Percentiles rank a stretch among this genome's conserved stretches.
Conservation (phyloP, 139 green algal genomes). For the Picochlorum sp. region DNA sequence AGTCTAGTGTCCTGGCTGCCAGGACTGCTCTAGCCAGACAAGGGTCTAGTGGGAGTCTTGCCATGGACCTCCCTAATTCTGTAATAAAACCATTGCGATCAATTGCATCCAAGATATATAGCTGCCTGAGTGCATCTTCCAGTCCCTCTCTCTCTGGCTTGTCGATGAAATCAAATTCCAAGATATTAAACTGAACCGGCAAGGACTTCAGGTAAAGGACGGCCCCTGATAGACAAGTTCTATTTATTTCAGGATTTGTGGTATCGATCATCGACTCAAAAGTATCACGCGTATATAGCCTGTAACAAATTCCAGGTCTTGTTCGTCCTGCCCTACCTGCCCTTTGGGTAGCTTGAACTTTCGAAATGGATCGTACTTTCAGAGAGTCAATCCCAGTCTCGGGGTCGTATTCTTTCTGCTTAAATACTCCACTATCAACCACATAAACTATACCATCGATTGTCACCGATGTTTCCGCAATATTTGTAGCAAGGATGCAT, state of each 20-base stretch:
- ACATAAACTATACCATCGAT: slow-evolving; percentile 82
- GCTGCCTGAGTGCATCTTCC: slow-evolving; percentile 73
- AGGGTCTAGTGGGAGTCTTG: slow-evolving; percentile 72
- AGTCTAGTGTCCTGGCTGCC: slow-evolving; percentile 59
- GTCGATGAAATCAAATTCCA: slow-evolving; percentile 94
- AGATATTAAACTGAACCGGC: slow-evolving; percentile 65
- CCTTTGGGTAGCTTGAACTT: slow-evolving; percentile 69
- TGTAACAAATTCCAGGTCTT: slow-evolving; percentile 77
- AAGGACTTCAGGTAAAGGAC: slow-evolving; percentile 93
- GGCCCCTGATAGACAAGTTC: slow-evolving; percentile 64
- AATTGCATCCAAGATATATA: slow-evolving; percentile 82
- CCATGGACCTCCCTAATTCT: slow-evolving; percentile 30
- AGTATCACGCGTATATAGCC: slow-evolving; percentile 78
- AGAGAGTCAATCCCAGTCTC: slow-evolving; percentile 77
- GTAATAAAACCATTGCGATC: slow-evolving; percentile 71
- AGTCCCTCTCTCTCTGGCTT: slow-evolving; percentile 38
- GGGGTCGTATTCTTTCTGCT: slow-evolving; percentile 86
- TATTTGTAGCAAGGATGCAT: slow-evolving; percentile 90
- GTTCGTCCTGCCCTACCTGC: slow-evolving; percentile 81
- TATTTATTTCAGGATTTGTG: slow-evolving; percentile 85
- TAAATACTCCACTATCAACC: slow-evolving; percentile 79
- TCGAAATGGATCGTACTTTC: slow-evolving; percentile 63
- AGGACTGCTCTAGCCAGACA: slow-evolving; percentile 65
- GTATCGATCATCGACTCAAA: slow-evolving; percentile 74
- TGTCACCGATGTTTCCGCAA: slow-evolving; percentile 93